phyloP scores from a whole-genome alignment of 352 stramenopile genomes.

The Saprolegnia parasitica region DNA sequence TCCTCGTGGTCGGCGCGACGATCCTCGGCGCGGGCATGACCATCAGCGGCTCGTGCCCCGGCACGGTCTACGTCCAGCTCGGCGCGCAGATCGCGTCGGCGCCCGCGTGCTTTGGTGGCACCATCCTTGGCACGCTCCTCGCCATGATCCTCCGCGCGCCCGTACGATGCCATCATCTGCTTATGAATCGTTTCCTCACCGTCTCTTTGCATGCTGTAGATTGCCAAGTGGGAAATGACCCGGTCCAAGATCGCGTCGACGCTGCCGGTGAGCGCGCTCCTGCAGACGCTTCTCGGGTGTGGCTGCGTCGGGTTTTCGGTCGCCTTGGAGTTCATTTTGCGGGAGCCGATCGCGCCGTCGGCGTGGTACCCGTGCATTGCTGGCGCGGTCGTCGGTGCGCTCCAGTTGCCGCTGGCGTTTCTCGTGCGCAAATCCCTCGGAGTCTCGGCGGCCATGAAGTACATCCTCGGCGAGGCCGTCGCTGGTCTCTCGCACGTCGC shows the following conservation, averaged over 20 bases:
- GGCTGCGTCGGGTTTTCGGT: conserved; percentile 17
- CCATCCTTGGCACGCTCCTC: neutral
- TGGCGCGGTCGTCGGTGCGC: conserved; percentile 26
- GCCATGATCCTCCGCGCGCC: neutral
- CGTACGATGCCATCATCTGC: no score
- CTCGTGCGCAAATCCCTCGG: conserved; percentile 28
- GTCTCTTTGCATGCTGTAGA: conserved; percentile 13
- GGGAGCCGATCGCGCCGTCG: neutral
- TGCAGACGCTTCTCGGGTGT: conserved; percentile 20
- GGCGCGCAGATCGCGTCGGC: conserved; percentile 6
- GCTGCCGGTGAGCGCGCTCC: neutral
- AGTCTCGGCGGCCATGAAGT: conserved; percentile 22
- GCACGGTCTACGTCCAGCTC: conserved; percentile 20
- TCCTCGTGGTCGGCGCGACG: conserved; percentile 27
- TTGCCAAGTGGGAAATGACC: neutral
- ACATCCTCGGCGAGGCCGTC: conserved; percentile 6
- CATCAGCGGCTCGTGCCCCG: conserved; percentile 13
- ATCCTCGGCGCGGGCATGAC: conserved; percentile 29
- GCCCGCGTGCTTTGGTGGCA: neutral
- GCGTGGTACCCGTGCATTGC: conserved; percentile 2
- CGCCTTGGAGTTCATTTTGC: conserved; percentile 21
- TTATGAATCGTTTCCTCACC: no score
- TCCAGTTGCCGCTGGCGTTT: conserved; percentile 31
- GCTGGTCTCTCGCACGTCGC: neutral
- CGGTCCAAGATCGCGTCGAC: conserved; percentile 23